Base-by-base conservation (phyloP, 2,329 filamentous ascomycete genomes). In the Fusarium succisae region DNA sequence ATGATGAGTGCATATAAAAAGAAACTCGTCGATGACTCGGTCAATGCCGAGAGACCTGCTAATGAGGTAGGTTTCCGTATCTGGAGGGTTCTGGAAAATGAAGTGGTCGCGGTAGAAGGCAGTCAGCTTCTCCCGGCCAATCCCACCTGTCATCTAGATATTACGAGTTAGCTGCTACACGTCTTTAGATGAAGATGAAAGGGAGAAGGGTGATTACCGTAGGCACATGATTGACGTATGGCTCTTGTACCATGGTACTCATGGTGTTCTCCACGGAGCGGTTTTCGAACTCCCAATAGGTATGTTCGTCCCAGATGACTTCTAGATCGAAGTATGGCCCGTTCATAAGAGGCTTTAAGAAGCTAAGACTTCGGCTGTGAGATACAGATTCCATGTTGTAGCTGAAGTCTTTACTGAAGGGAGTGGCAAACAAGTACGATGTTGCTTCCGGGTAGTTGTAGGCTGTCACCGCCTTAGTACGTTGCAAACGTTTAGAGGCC, bases 301-400 rank as follows among this genome's bases (percentile, higher is more conserved):
- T 93, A 79, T 95, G 93, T 80, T 95, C 92, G 11, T 94, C 92
- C 93, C 93, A 96, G 56, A 95, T 91, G 2, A 87, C 86, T 79
- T 95, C 93, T 18, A 95, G 87, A 75, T 95, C 91, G 76, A 95
- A 94, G 70, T 86, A 88, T 0, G 92, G 92, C 0, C 92, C 93
- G 1, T 84, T 83, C 17, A 93, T 82, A 8, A 87, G 82, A 14
- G 86, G 86, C 77, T 94, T 94, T 17, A 95, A 77, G 74, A 93
- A 93, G 0, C 85, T 82, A 3, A 94, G 82, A 65, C 85, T 91
- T 9, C 93, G 87, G 1, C 92, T 93, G 79, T 95, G 92, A 0
- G 91, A 86, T 1, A 94, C 83, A 5, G 87, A 85, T 35, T 91
- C 91, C 1, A 87, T 82, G 5, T 85, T 81, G 68, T 87, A 85